Evolutionary conservation across 345 rosid species (phyloP).

Genomic region (Citrus mangshanensis): DNA sequence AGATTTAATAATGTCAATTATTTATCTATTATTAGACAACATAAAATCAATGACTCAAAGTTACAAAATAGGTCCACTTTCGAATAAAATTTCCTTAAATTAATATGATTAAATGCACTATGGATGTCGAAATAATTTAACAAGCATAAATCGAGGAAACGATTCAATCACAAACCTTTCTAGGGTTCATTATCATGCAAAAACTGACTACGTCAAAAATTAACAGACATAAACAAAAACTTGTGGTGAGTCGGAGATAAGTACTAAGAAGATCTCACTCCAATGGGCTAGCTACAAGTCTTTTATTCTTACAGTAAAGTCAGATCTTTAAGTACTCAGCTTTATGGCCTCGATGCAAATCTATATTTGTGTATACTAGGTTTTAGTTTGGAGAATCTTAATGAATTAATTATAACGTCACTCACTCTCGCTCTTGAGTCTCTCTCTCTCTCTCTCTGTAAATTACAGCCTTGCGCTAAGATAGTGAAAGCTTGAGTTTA

Average conservation of each 20-base stretch:
- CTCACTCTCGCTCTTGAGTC: not conserved
- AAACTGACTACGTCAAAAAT: conserved; percentile 8
- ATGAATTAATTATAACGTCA: no score
- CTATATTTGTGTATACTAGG: not conserved
- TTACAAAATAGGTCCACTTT: no score
- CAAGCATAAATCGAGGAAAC: not conserved
- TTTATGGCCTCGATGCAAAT: not conserved
- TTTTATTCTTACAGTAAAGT: conserved; percentile 12
- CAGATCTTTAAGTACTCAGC: conserved; percentile 30
- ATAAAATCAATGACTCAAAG: no score
- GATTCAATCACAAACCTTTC: not conserved
- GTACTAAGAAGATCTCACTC: conserved; percentile 25
- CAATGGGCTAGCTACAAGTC: not conserved
- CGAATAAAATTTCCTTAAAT: no score
- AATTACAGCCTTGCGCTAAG: conserved; percentile 11
- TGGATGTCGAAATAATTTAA: no score
- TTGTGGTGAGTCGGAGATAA: conserved; percentile 15
- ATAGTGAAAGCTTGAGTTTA: conserved; percentile 35
- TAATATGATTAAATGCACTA: no score
- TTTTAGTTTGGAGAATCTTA: not conserved
- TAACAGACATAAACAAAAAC: not conserved
- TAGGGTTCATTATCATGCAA: not conserved
- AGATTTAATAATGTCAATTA: no score
- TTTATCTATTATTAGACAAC: no score
- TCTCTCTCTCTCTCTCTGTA: no score